phyloP scores from a whole-genome alignment of 108 stramenopile genomes.

The Epithemia pelagica region DNA sequence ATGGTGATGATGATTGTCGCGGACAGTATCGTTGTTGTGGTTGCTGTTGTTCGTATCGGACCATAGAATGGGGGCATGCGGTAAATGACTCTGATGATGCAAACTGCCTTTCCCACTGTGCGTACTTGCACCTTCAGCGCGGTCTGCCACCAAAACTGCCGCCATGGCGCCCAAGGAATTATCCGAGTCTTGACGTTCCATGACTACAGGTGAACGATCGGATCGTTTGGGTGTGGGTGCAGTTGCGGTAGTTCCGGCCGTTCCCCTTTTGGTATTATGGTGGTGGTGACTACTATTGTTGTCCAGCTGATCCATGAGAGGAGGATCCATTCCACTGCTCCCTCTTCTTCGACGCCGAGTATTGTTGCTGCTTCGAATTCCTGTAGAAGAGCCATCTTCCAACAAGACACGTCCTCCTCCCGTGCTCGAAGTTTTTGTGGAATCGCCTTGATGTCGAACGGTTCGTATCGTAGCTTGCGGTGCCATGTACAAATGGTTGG shows the following conservation, averaged over 20 bases:
- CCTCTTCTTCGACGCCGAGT: neutral
- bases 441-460: neutral
- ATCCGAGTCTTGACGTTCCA: neutral
- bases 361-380: neutral
- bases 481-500: slow-evolving; percentile 10
- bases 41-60: neutral
- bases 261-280: no score
- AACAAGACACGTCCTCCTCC: neutral
- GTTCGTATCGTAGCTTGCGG: slow-evolving; percentile 10
- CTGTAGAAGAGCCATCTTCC: neutral
- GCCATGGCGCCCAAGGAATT: neutral
- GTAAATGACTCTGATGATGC: neutral
- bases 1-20: neutral
- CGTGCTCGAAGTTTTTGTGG: neutral
- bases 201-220: neutral
- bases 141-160: neutral
- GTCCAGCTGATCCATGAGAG: neutral
- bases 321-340: neutral
- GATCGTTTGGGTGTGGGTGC: no score
- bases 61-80: neutral
- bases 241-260: neutral
- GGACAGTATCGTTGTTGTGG: neutral
- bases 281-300: neutral
- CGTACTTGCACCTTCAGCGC: neutral
- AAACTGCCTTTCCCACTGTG: no score